A percentile compares a stretch with the other conserved stretches of the same genome.
phyloP scores from a whole-genome alignment of 148 eudicot genomes.

The Nepenthes gracilis region DNA sequence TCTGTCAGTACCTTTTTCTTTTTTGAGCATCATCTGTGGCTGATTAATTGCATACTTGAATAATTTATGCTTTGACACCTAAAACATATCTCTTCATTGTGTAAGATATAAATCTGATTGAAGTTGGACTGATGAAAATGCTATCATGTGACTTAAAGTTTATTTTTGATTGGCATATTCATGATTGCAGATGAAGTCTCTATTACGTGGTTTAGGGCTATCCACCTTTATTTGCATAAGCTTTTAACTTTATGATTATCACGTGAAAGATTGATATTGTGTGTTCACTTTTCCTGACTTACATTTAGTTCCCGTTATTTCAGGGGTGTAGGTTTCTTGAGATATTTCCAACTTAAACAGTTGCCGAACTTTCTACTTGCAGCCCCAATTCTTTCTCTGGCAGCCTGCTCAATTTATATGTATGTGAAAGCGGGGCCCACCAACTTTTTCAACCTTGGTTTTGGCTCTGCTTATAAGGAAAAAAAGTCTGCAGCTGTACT shows the following conservation, averaged over 20 bases:
- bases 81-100: too few species aligned
- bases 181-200: too few species aligned
- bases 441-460: constrained; percentile 62
- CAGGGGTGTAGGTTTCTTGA: constrained; percentile 94
- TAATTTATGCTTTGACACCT: not conserved
- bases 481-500: constrained; percentile 11
- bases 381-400: constrained; percentile 68
- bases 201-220: too few species aligned
- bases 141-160: too few species aligned
- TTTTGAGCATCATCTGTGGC: not conserved
- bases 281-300: too few species aligned
- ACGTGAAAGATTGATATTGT: too few species aligned
- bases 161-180: too few species aligned
- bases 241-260: not conserved
- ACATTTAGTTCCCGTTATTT: constrained; percentile 8
- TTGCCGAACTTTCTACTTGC: constrained; percentile 91
- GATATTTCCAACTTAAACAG: constrained; percentile 79
- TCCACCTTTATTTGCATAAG: too few species aligned
- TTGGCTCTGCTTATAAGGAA: constrained; percentile 24
- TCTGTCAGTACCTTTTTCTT: too few species aligned
- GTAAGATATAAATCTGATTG: too few species aligned
- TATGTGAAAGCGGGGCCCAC: constrained; percentile 47
- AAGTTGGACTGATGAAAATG: too few species aligned
- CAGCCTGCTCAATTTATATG: constrained; percentile 47
- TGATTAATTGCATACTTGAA: not conserved